phyloP scores from a whole-genome alignment of 371 early-diverging fungal species.

The Zopfochytrium polystomum region DNA sequence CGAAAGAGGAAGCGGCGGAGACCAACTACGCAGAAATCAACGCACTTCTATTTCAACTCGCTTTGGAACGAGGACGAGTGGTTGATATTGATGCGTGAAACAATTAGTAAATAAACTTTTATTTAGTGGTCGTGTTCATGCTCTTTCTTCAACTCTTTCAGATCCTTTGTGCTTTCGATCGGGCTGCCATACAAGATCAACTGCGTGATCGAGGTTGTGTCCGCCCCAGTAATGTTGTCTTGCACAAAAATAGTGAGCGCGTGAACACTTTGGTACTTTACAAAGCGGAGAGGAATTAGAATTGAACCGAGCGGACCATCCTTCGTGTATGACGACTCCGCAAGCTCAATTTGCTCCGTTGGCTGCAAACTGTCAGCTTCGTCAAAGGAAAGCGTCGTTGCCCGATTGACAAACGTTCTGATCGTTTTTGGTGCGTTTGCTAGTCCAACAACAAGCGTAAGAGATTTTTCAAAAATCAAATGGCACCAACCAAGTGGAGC shows the following conservation, averaged over 20 bases:
- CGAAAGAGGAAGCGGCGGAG: constrained; percentile 1
- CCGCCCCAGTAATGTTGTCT: constrained; percentile 79
- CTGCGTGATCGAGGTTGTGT: constrained; percentile 74
- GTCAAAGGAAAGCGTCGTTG: constrained; percentile 75
- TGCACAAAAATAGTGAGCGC: constrained; percentile 41
- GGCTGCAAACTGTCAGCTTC: constrained; percentile 71
- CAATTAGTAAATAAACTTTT: too few relatives aligned
- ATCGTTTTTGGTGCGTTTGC: constrained; percentile 77
- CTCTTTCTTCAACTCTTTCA: constrained; percentile 15
- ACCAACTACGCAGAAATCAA: background rate
- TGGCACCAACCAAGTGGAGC: constrained; percentile 52
- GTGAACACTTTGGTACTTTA: constrained; percentile 86
- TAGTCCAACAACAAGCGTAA: background rate
- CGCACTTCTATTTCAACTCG: background rate
- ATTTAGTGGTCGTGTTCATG: constrained; percentile 23
- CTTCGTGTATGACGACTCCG: constrained; percentile 39
- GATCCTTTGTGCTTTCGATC: constrained; percentile 55
- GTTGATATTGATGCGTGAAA: too few relatives aligned
- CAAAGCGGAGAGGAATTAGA: constrained; percentile 70
- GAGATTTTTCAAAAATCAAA: constrained; percentile 7
- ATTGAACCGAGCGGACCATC: background rate
- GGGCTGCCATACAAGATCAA: constrained; percentile 75
- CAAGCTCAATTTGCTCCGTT: constrained; percentile 72
- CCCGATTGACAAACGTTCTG: constrained; percentile 77
- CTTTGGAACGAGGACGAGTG: background rate